phyloP scores from a whole-genome alignment of 768 basidiomycete species.

The Hydnum rufescens region DNA sequence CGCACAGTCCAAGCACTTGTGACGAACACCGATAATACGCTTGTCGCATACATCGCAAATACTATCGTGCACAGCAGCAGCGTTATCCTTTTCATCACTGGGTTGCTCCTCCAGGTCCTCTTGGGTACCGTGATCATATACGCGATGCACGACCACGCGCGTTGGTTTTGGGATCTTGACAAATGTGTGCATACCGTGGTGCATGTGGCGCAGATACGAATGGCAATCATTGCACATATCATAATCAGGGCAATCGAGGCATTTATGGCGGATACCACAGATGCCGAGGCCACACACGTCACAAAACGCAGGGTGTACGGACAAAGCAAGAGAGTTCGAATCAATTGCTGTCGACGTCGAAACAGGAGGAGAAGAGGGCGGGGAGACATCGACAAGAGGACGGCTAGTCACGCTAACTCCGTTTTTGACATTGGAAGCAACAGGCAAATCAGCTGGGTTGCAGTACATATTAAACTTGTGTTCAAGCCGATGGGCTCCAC shows the following conservation, averaged over 20 bases:
- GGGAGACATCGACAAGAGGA: background rate
- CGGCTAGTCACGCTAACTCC: background rate
- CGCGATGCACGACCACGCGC: background rate
- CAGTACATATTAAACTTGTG: background rate
- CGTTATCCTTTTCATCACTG: background rate
- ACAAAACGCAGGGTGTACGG: background rate
- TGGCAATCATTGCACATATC: constrained; percentile 49
- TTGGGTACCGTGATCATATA: no score
- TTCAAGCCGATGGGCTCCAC: background rate
- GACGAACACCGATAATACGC: background rate
- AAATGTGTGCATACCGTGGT: no score
- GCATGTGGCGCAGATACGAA: no score
- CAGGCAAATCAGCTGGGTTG: background rate
- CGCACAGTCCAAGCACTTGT: constrained; percentile 12
- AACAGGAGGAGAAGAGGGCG: background rate
- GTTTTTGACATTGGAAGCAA: background rate
- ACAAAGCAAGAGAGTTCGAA: no score
- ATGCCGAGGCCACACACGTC: background rate
- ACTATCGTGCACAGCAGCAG: background rate
- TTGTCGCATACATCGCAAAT: background rate
- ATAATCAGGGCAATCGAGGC: constrained; percentile 29
- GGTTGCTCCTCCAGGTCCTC: background rate
- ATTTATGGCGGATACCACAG: background rate
- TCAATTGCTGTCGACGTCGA: background rate
- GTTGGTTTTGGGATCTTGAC: no score